Evolutionary conservation across 345 rosid species (phyloP), one percentile per base, ranked within the genome.

Genomic region (Salix exigua): DNA sequence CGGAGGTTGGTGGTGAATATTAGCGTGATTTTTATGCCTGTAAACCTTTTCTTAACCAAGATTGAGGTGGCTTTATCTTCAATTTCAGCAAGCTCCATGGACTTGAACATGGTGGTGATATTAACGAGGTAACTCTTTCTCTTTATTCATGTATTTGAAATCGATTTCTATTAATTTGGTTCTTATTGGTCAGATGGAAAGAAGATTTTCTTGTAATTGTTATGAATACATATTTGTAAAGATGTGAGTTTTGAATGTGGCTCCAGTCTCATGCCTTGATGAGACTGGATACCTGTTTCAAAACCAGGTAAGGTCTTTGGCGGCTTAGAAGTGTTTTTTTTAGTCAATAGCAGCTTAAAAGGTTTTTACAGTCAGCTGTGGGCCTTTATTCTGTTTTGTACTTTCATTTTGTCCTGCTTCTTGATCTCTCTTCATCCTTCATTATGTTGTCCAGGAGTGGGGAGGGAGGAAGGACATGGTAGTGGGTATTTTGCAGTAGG

Each of bases 61-160:
- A 65, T 31, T 86, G 75, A 73, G 58, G 25, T 30, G 33, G 25
- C 44, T 73, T 75, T 73, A 71, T 13, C 77, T 16, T 19, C 17
- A n/a, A 82, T 86, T 77, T 78, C 85, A 92, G 98, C 81, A 89
- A 90, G 76, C 73, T 91, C 68, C 99, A 96, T 79, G 99, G 99
- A 66, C 79, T 96, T 75, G 83, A 90, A 68, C 90, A 91, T 82
- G 81, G 91, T 77, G 92, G 90, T 76, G 94, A 92, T 88, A 55
- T 72, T 82, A 88, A 88, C 66, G 85, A 91, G 88, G 98, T 93
- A 72, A 38, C 51, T 71, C 30, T 40, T 55, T 38, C 55, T 71
- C 64, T 62, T 76, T 53, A 26, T 70, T 35, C 74, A 69, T 65
- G 62, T 42, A 68, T 73, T 42, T 75, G 72, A 30, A 75, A 70